Percentiles rank a stretch among this genome's conserved stretches.
phyloP scores from a whole-genome alignment of 2,329 filamentous ascomycete species.

The Penicillium fuscoglaucum region DNA sequence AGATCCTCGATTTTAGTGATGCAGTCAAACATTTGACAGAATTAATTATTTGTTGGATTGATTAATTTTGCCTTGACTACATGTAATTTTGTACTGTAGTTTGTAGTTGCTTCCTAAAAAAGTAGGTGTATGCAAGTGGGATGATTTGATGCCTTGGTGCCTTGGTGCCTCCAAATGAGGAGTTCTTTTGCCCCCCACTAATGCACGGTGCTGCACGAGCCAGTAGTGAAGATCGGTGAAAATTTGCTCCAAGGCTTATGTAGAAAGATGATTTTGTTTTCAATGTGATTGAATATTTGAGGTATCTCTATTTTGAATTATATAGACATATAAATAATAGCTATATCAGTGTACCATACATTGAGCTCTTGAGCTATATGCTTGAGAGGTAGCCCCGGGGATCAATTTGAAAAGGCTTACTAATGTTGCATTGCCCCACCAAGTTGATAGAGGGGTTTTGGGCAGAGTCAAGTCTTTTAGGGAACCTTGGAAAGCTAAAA shows the following conservation, averaged over 20 bases:
- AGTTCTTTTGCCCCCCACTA: background rate
- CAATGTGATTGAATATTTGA: no score
- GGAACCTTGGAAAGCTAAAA: background rate
- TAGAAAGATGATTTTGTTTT: background rate
- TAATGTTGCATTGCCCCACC: constrained; percentile 3
- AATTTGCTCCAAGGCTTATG: background rate
- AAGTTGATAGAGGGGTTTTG: constrained; percentile 5
- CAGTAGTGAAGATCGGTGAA: background rate
- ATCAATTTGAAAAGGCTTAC: background rate
- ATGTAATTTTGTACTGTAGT: background rate
- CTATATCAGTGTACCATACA: background rate
- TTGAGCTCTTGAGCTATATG: background rate
- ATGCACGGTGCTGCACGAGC: constrained; percentile 2
- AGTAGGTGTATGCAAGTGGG: background rate
- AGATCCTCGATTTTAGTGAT: no score
- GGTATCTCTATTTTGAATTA: background rate
- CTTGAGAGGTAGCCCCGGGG: background rate
- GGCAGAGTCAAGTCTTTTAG: background rate
- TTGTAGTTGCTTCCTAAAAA: background rate
- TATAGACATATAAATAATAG: no score
- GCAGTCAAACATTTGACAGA: background rate
- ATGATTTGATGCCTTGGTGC: constrained; percentile 1
- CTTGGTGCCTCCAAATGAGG: background rate
- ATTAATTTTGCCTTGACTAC: background rate
- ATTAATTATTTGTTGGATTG: background rate